Evolutionary conservation across 257 asterid genomes (phyloP), one percentile per base, ranked within the genome.

Genomic region (Catharanthus roseus): DNA sequence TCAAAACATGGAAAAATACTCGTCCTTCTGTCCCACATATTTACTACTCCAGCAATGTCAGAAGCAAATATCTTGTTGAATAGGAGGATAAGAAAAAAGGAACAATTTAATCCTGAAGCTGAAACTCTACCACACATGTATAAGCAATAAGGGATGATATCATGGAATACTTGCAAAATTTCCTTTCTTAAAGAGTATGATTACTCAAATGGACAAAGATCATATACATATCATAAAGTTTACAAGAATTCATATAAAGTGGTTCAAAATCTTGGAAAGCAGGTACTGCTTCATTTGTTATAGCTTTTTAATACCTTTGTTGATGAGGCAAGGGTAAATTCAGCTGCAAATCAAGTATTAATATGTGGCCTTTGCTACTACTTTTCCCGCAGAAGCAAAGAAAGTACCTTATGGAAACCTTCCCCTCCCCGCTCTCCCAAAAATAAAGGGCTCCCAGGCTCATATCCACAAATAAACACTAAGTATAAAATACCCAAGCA

Each of bases 11-110:
- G 99, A 78, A 89, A 81, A 79, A 77, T 69, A 76, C 93, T 73
- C 45, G 51, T 86, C 85, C 97, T 88, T 93, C 97, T 86, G 75
- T 93, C 99, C 99, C 99, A 93, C 51, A 93, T 65, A 79, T 89
- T 86, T 72, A 93, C 84, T 49, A 77, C 79, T 71, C 99, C 99
- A 84, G 74, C 78, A 72, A 81, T 73, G 76, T 93, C 99, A 36
- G 99, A 89, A 74, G 97, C 99, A 36, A 91, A 86, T 77, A 93
- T 79, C 91, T 97, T 93, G 74, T 72, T 61, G 68, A 71, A 67
- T 36, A 7, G 6, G 34, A 62, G 45, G 47, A 34, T 62, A 8
- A 62, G 9, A 62, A 34, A 10, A 9, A 34, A 29, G 10, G 5
- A 60, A 10, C 4, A 21, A 24, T 31, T 60, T 31, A 2, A 12